These are phyloP conservation scores for Sporothrix pallida DNA, from an alignment of 2,329 filamentous ascomycete species.

Conservation along the genomic window DNA sequence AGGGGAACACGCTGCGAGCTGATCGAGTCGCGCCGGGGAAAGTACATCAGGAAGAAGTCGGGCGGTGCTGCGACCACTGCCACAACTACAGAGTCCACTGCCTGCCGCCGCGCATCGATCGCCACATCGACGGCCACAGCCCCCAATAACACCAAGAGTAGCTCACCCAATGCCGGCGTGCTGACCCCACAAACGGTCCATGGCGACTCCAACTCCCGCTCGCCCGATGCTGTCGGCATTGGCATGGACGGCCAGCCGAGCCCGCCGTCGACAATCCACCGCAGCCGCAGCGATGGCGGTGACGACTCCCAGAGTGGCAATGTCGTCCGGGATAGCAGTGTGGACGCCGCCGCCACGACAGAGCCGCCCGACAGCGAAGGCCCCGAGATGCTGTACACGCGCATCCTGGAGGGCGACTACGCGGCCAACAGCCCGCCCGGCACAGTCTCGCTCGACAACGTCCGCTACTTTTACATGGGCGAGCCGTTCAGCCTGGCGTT, in stretches of 20 bases:
- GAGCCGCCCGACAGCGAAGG: conserved; percentile 18
- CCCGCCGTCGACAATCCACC: not conserved
- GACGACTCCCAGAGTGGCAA: not conserved
- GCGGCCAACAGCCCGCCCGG: conserved; percentile 11
- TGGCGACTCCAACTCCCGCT: not conserved
- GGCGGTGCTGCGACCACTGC: not conserved
- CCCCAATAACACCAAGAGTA: not conserved
- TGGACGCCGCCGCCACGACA: not conserved
- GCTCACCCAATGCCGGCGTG: not conserved
- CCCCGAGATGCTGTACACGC: conserved; percentile 27
- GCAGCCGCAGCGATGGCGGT: not conserved
- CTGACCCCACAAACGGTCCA: not conserved
- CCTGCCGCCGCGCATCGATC: not conserved
- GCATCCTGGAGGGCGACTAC: conserved; percentile 20
- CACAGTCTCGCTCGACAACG: not conserved
- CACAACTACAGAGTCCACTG: not conserved
- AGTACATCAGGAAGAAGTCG: conserved; percentile 13
- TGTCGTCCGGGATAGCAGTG: not conserved
- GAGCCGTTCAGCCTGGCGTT: conserved; percentile 29
- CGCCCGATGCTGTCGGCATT: not conserved
- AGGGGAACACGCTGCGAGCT: conserved; percentile 12
- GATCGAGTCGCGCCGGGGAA: conserved; percentile 25
- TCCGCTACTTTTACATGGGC: conserved; percentile 31
- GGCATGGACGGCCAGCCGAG: not conserved
- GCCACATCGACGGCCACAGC: not conserved